Evolutionary conservation across 2,329 filamentous ascomycete genomes (phyloP), one percentile per base, ranked within the genome.

Genomic region (Ophiostoma sp.): DNA sequence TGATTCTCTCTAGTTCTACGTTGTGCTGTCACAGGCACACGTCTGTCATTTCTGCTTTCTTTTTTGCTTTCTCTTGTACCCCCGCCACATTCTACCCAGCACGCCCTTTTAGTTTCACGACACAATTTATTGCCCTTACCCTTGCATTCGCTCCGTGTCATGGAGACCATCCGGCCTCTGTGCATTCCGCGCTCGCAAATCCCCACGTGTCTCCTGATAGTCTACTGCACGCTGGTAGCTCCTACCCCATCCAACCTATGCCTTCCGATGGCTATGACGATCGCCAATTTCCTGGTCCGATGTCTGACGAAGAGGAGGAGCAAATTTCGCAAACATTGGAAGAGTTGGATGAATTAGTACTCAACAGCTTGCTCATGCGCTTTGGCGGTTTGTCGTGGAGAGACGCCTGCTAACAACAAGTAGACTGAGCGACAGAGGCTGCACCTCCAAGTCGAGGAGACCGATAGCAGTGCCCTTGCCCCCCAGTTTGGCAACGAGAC

Each of bases 401-500:
- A 17, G 20, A 48, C 17, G 3, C 15, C 10, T 60, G 17, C 54
- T 27, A 60, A 60, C 54, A 31, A 62, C 11, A 6, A 17, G 27
- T 62, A 91, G 87, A 81, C 83, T 1, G 89, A 93, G 78, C 86
- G 86, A 76, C 76, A 78, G n/a, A 80, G 78, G 4, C 83, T 93
- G 13, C 82, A 86, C 69, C 79, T 80, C 20, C 86, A 90, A 33
- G 92, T 96, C 48, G 77, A 81, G 44, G 76, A 77, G 73, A 73
- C 69, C 75, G 85, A 85, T 74, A 85, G 89, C n/a, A 82, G 85
- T 36, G 82, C 78, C 31, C 80, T 95, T 7, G 86, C 87, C 44
- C 86, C 87, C 2, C 83, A 84, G 2, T 81, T 91, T 73, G 87
- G 86, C 72, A 87, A 86, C 72, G 94, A 97, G 79, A 89, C 88